Percentiles rank a stretch among this genome's conserved stretches.
Evolutionary conservation across 1,284 basidiomycete species (phyloP).

Genomic region (Apiotrichum montevideense): DNA sequence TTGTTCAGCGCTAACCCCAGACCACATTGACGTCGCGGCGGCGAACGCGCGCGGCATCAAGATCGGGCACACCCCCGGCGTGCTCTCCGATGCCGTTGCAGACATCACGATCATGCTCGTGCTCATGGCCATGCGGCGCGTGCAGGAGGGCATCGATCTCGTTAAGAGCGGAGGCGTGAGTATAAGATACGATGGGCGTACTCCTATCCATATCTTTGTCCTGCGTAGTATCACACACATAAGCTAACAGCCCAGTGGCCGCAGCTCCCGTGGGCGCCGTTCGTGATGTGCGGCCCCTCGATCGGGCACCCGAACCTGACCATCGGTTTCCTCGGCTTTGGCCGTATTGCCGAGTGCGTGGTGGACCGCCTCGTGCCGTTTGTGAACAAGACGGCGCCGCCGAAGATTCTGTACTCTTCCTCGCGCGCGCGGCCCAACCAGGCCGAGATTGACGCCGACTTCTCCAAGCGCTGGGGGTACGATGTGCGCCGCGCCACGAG

Average conservation of each 20-base stretch:
- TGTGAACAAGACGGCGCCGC: conserved; percentile 46
- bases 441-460: conserved; percentile 53
- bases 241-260: conserved; percentile 51
- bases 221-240: no score
- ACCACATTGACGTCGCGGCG: conserved; percentile 68
- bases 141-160: conserved; percentile 57
- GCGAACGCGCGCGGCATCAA: conserved; percentile 62
- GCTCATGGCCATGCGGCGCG: conserved; percentile 81
- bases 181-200: no score
- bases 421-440: conserved; percentile 36
- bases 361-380: conserved; percentile 71
- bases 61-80: conserved; percentile 85
- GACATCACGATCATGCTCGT: conserved; percentile 81
- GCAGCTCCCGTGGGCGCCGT: conserved; percentile 69
- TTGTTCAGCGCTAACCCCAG: conserved; percentile 38
- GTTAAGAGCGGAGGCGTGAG: conserved; percentile 64
- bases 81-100: conserved; percentile 83
- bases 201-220: no score
- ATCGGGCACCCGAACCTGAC: conserved; percentile 53
- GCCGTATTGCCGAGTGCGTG: conserved; percentile 78
- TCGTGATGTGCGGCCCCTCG: conserved; percentile 46
- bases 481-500: conserved; percentile 56
- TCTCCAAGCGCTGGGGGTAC: conserved; percentile 53
- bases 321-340: conserved; percentile 87
- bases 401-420: conserved; percentile 34